phyloP scores from a whole-genome alignment of 371 early-diverging fungal genomes.

The Cokeromyces recurvatus region DNA sequence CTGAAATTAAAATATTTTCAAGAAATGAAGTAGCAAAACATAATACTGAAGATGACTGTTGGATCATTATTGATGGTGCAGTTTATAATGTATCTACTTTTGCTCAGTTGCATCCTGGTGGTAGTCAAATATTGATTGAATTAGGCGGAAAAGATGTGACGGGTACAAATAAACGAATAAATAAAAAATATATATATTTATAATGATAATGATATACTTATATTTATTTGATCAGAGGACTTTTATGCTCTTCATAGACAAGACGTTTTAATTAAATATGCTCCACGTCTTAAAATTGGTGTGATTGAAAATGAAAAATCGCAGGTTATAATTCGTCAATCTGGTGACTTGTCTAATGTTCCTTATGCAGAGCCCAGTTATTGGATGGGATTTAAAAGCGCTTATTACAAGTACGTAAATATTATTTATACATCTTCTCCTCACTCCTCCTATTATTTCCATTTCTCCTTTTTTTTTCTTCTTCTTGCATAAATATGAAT shows the following conservation, averaged over 20 bases:
- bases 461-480: not conserved
- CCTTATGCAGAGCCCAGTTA: slow-evolving; percentile 60
- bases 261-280: slow-evolving; percentile 55
- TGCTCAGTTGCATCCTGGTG: slow-evolving; percentile 90
- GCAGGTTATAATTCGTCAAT: slow-evolving; percentile 13
- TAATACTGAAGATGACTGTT: slow-evolving; percentile 69
- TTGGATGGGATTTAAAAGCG: slow-evolving; percentile 53
- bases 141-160: slow-evolving; percentile 78
- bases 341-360: slow-evolving; percentile 42
- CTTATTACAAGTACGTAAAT: slow-evolving; percentile 52
- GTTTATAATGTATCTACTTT: slow-evolving; percentile 91
- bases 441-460: too few species aligned
- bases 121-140: slow-evolving; percentile 61
- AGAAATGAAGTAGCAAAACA: slow-evolving; percentile 81
- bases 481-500: too few species aligned
- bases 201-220: too few species aligned
- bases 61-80: slow-evolving; percentile 83
- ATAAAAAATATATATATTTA: not conserved
- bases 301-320: slow-evolving; percentile 31
- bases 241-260: slow-evolving; percentile 64
- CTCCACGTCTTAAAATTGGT: slow-evolving; percentile 48
- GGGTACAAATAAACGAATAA: slow-evolving; percentile 34
- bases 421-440: too few species aligned
- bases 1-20: slow-evolving; percentile 46
- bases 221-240: slow-evolving; percentile 21